Evolutionary conservation across 441 rosid genomes (phyloP).

Genomic region (Rhodomyrtus psidioides): DNA sequence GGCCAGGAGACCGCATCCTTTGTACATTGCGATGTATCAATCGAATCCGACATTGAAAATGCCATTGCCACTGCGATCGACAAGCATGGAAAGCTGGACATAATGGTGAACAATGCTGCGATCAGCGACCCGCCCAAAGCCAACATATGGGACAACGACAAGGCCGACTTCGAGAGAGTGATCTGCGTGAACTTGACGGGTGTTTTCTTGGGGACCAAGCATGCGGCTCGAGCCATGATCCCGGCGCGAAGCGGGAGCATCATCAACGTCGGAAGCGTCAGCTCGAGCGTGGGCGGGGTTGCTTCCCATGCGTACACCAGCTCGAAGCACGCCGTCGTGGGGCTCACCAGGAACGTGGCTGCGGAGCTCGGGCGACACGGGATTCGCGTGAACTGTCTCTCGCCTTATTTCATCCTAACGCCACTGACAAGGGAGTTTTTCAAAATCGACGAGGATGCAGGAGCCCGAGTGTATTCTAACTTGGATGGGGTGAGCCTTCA

Average conservation of each 20-base stretch:
- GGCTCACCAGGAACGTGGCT: slow-evolving; percentile 1
- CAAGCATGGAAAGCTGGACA: slow-evolving; percentile 2
- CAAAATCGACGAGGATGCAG: not conserved
- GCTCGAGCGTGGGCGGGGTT: not conserved
- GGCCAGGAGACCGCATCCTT: not conserved
- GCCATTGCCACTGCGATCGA: not conserved
- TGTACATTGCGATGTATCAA: slow-evolving; percentile 5
- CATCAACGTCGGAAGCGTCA: slow-evolving; percentile 1
- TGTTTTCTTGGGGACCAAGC: slow-evolving; percentile 10
- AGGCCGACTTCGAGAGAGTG: slow-evolving; percentile 2
- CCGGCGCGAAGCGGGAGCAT: not conserved
- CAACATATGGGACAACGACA: not conserved
- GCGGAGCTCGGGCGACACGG: slow-evolving; percentile 1
- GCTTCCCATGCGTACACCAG: slow-evolving; percentile 7
- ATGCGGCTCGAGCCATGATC: slow-evolving; percentile 12
- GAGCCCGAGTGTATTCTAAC: not conserved
- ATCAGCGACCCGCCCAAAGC: not conserved
- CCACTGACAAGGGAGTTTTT: not conserved
- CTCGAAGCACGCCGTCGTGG: slow-evolving; percentile 8
- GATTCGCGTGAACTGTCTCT: slow-evolving; percentile 7
- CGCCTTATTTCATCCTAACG: slow-evolving; percentile 1
- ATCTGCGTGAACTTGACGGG: slow-evolving; percentile 1
- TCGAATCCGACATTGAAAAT: slow-evolving; percentile 1
- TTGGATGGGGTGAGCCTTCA: slow-evolving; percentile 1
- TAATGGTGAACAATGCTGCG: slow-evolving; percentile 13